Evolutionary conservation across 2,329 filamentous ascomycete species (phyloP).

Genomic region (Coniella vitis): DNA sequence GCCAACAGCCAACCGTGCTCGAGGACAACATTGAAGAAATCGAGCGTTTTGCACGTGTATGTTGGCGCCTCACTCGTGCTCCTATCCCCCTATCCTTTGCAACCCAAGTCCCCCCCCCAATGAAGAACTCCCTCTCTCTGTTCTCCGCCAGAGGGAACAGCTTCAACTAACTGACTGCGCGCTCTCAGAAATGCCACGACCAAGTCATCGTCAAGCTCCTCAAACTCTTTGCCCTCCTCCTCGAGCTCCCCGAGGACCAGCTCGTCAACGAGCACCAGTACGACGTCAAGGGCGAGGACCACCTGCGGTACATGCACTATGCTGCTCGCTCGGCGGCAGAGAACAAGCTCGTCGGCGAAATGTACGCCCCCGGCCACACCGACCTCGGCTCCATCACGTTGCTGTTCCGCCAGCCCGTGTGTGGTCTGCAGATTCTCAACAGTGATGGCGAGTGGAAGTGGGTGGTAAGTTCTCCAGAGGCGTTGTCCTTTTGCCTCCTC

Average conservation of each 20-base stretch:
- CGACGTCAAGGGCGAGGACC: slow-evolving; percentile 50
- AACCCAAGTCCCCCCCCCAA: slow-evolving; percentile 21
- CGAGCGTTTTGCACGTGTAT: slow-evolving; percentile 38
- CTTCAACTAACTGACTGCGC: too few relatives aligned
- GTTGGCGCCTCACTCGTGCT: slow-evolving; percentile 1
- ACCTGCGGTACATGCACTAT: slow-evolving; percentile 58
- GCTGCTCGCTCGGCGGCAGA: slow-evolving; percentile 41
- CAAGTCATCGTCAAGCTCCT: slow-evolving; percentile 52
- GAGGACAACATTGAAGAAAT: slow-evolving; percentile 46
- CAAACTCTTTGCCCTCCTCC: slow-evolving; percentile 52
- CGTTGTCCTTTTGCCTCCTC: too few relatives aligned
- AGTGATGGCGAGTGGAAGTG: slow-evolving; percentile 43
- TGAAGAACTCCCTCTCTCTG: too few relatives aligned
- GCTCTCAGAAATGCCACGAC: slow-evolving; percentile 36
- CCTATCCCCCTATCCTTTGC: neutral
- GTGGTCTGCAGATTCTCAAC: slow-evolving; percentile 47
- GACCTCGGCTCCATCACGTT: slow-evolving; percentile 51
- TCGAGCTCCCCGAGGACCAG: slow-evolving; percentile 53
- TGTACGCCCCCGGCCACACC: slow-evolving; percentile 46
- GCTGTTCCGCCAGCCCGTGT: slow-evolving; percentile 52
- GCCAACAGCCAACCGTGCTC: slow-evolving; percentile 35
- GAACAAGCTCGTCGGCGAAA: slow-evolving; percentile 34
- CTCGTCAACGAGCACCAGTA: slow-evolving; percentile 51
- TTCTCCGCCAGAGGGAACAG: too few relatives aligned
- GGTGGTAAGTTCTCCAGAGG: slow-evolving; percentile 28